Evolutionary conservation across 2,329 filamentous ascomycete genomes (phyloP).

Genomic region (Fusarium floridanum): DNA sequence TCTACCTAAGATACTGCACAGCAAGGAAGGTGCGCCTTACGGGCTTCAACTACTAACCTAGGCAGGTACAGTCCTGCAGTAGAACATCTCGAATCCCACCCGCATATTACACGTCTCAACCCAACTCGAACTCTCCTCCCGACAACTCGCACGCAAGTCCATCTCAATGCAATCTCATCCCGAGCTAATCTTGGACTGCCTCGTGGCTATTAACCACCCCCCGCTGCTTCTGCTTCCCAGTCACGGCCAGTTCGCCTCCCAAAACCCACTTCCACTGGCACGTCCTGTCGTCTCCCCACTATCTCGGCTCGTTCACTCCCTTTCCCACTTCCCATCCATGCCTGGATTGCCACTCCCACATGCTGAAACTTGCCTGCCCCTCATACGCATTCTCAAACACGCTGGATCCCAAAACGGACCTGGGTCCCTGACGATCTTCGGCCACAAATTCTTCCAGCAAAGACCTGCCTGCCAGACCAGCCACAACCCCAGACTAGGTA

Average conservation of each 20-base stretch:
- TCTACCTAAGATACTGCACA: background rate
- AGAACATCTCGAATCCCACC: background rate
- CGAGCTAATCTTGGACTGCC: conserved; percentile 14
- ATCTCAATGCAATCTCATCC: conserved; percentile 7
- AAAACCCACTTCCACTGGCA: conserved; percentile 29
- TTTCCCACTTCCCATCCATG: conserved; percentile 6
- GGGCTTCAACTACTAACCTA: background rate
- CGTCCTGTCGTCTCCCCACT: conserved; percentile 27
- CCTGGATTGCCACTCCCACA: conserved; percentile 10
- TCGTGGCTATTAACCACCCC: conserved; percentile 21
- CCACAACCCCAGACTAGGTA: background rate
- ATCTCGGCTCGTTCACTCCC: conserved; percentile 18
- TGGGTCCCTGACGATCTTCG: conserved; percentile 44
- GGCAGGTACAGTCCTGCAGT: conserved; percentile 5
- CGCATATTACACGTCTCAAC: background rate
- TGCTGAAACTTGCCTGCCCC: conserved; percentile 42
- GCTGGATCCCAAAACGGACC: conserved; percentile 25
- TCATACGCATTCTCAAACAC: conserved; percentile 34
- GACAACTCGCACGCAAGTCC: conserved; percentile 25
- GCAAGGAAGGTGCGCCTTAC: conserved; percentile 5
- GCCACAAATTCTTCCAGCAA: conserved; percentile 28
- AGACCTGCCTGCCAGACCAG: conserved; percentile 6
- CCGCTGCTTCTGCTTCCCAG: conserved; percentile 14
- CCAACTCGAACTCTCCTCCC: background rate
- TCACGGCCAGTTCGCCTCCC: conserved; percentile 11